phyloP scores from a whole-genome alignment of 2,329 filamentous ascomycete genomes.

The Fusarium torulosum region DNA sequence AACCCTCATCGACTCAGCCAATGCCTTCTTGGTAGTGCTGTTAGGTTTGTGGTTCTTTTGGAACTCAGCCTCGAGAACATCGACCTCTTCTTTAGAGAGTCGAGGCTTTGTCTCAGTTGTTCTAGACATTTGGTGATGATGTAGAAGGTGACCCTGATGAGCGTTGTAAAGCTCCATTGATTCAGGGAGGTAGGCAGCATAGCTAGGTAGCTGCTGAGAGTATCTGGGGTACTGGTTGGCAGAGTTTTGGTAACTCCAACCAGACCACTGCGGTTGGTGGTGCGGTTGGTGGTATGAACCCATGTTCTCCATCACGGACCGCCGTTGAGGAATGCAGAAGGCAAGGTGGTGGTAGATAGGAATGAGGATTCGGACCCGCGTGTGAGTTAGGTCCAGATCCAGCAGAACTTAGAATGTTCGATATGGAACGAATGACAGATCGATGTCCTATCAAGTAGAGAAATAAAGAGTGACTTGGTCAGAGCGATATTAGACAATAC shows the following conservation, averaged over 20 bases:
- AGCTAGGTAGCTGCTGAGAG: conserved; percentile 51
- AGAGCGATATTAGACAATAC: conserved; percentile 28
- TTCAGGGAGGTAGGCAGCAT: conserved; percentile 54
- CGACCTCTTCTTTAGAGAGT: conserved; percentile 70
- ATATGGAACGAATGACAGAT: conserved; percentile 32
- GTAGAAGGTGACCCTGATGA: conserved; percentile 54
- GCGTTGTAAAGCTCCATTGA: conserved; percentile 56
- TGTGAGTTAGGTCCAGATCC: conserved; percentile 19
- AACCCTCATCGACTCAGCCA: conserved; percentile 72
- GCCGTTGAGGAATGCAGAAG: conserved; percentile 31
- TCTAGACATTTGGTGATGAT: conserved; percentile 56
- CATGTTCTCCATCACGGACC: conserved; percentile 49
- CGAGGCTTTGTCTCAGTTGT: conserved; percentile 64
- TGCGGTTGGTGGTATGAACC: conserved; percentile 52
- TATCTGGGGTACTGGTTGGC: conserved; percentile 51
- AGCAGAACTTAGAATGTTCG: conserved; percentile 7
- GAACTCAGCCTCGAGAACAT: conserved; percentile 71
- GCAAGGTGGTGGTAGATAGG: conserved; percentile 32
- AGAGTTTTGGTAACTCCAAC: conserved; percentile 52
- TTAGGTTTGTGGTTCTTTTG: conserved; percentile 74
- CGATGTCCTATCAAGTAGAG: conserved; percentile 19
- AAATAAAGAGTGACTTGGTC: conserved; percentile 45
- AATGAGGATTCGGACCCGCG: conserved; percentile 33
- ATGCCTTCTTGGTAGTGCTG: conserved; percentile 70
- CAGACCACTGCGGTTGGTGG: conserved; percentile 53